These are phyloP conservation scores for Tricholomella constricta DNA, from an alignment of 768 basidiomycete genomes.

Conservation along the genomic window DNA sequence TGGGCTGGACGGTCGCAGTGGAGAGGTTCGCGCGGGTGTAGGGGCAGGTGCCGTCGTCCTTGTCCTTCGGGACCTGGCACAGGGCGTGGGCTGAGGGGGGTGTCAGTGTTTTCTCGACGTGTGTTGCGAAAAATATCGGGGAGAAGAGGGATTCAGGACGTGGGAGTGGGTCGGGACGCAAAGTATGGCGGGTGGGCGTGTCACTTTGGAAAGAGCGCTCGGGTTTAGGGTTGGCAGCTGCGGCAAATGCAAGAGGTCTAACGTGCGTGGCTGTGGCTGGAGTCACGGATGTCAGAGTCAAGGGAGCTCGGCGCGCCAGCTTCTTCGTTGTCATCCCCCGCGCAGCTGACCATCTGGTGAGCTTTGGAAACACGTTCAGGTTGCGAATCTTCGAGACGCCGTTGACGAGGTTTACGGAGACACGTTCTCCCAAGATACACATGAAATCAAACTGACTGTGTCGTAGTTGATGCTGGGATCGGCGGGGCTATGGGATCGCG, in stretches of 20 bases:
- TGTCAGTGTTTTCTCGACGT: no score
- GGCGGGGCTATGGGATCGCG: constrained; percentile 11
- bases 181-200: no score
- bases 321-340: not conserved
- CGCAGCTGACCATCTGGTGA: not conserved
- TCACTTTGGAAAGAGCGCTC: not conserved
- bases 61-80: no score
- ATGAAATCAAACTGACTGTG: no score
- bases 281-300: constrained; percentile 11
- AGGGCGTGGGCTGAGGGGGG: no score
- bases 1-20: no score
- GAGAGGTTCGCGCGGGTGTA: no score
- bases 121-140: constrained; percentile 2
- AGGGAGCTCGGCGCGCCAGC: constrained; percentile 8
- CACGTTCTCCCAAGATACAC: constrained; percentile 20
- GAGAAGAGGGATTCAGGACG: constrained; percentile 1
- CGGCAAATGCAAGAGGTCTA: not conserved
- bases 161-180: not conserved
- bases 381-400: constrained; percentile 9
- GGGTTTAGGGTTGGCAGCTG: not conserved
- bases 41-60: no score
- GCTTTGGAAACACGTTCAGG: constrained; percentile 14
- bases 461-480: constrained; percentile 5
- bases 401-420: constrained; percentile 22
- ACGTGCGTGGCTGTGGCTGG: constrained; percentile 11